phyloP scores from a whole-genome alignment of 1,284 basidiomycete genomes.

The Kalmanozyma brasiliensis region DNA sequence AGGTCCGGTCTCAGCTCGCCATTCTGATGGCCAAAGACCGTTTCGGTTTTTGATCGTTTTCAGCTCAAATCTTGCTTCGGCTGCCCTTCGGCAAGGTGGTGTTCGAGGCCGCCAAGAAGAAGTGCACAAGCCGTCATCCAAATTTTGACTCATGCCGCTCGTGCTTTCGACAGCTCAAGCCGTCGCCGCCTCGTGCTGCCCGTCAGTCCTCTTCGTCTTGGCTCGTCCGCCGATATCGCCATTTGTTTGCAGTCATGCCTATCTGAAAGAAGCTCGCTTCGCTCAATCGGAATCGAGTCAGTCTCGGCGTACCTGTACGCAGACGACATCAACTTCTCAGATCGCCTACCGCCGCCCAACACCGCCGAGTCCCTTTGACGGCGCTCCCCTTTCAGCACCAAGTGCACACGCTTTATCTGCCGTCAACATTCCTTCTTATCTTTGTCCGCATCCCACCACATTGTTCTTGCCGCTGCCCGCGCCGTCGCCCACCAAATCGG shows the following conservation, averaged over 20 bases:
- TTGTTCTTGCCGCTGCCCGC: not conserved
- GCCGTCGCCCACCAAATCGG: not conserved
- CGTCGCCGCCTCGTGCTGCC: not conserved
- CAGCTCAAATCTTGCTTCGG: no score
- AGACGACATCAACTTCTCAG: slow-evolving; percentile 7
- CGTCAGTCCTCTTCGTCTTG: slow-evolving; percentile 7
- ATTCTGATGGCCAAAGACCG: slow-evolving; percentile 40
- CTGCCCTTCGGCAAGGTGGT: no score
- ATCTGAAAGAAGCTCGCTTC: slow-evolving; percentile 1
- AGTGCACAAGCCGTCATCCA: slow-evolving; percentile 1
- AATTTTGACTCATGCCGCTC: not conserved
- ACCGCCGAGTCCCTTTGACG: not conserved
- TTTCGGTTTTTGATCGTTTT: slow-evolving; percentile 20
- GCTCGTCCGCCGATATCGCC: slow-evolving; percentile 1
- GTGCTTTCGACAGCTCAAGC: not conserved
- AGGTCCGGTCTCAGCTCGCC: not conserved
- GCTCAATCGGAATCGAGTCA: slow-evolving; percentile 4
- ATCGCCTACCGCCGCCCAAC: no score
- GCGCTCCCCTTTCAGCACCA: not conserved
- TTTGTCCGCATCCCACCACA: slow-evolving; percentile 16
- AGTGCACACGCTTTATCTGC: no score
- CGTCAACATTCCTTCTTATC: slow-evolving; percentile 22
- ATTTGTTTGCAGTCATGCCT: not conserved
- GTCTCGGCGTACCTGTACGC: not conserved
- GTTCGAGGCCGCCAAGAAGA: slow-evolving; percentile 2